phyloP scores from a whole-genome alignment of 1,139 yeast species.

The Zygosaccharomyces pseudobailii region DNA sequence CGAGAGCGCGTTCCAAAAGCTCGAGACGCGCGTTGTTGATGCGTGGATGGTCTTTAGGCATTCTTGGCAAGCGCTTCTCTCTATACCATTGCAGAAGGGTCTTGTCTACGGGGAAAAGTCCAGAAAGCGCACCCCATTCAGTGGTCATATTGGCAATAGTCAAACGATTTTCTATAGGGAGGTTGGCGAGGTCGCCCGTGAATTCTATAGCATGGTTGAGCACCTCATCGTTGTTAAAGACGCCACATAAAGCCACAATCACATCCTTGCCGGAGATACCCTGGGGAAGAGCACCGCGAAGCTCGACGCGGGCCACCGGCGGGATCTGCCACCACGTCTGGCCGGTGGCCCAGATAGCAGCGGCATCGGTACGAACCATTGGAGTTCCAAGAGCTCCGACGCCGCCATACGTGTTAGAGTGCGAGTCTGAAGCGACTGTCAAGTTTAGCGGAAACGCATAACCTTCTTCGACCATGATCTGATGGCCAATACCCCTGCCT shows the following conservation, averaged over 20 bases:
- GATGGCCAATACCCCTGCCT: conserved; percentile 98
- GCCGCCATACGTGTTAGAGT: conserved; percentile 97
- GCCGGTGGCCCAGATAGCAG: conserved; percentile 99
- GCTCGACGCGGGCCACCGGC: conserved; percentile 92
- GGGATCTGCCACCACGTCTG: conserved; percentile 99
- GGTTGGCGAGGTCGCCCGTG: conserved; percentile 70
- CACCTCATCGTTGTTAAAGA: conserved; percentile 93
- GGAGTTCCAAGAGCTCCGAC: conserved; percentile 95
- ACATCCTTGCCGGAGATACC: conserved; percentile 97
- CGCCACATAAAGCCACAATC: conserved; percentile 91
- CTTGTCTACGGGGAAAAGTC: conserved; percentile 89
- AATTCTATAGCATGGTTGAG: conserved; percentile 96
- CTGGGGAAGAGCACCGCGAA: conserved; percentile 71
- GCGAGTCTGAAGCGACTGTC: conserved; percentile 97
- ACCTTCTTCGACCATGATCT: conserved; percentile 97
- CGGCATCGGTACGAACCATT: conserved; percentile 96
- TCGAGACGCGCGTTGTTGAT: conserved; percentile 59
- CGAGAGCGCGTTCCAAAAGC: conserved; percentile 37
- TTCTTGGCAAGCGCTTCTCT: conserved; percentile 48
- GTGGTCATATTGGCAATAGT: conserved; percentile 99
- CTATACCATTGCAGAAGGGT: conserved; percentile 74
- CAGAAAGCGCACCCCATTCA: conserved; percentile 99
- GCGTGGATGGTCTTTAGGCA: conserved; percentile 84
- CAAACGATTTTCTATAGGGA: conserved; percentile 84
- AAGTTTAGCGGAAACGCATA: conserved; percentile 92